These are phyloP conservation scores for Magnolia changhungtana DNA, from an alignment of 164 flowering plant species.

Conservation along the genomic window DNA sequence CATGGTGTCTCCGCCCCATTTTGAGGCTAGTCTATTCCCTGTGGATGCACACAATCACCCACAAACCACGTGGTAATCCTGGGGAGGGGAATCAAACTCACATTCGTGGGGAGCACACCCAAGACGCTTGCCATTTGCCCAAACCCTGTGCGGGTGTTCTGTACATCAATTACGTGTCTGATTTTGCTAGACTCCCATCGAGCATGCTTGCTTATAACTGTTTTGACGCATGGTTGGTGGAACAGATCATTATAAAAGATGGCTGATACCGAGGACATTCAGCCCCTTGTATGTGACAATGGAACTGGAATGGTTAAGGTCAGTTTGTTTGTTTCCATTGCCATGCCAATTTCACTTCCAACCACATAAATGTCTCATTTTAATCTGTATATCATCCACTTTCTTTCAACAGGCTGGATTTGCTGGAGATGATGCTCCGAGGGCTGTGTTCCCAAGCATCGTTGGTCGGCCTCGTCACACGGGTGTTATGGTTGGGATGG, in stretches of 20 bases:
- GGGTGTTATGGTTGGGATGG: conserved; percentile 71
- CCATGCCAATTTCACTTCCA: background rate
- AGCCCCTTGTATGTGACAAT: conserved; percentile 64
- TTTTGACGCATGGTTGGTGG: background rate
- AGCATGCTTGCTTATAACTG: background rate
- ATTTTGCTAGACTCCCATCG: background rate
- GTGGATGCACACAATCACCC: too few relatives aligned
- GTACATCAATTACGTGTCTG: background rate
- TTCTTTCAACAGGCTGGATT: conserved; percentile 49
- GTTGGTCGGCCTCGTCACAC: conserved; percentile 65
- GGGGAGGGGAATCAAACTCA: too few relatives aligned
- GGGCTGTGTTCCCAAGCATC: conserved; percentile 71
- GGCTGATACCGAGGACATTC: conserved; percentile 63
- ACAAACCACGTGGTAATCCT: too few relatives aligned
- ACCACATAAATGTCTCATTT: background rate
- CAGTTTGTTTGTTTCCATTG: background rate
- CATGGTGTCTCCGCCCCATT: background rate
- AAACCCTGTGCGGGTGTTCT: background rate
- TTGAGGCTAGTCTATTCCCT: background rate
- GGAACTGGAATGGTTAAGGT: conserved; percentile 74
- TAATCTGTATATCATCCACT: background rate
- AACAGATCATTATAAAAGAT: conserved; percentile 22
- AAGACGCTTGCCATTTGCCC: too few relatives aligned
- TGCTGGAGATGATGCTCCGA: conserved; percentile 79
- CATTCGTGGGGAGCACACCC: too few relatives aligned